Conservation (phyloP, 352 stramenopile genomes). For the Phytophthora sp. region DNA sequence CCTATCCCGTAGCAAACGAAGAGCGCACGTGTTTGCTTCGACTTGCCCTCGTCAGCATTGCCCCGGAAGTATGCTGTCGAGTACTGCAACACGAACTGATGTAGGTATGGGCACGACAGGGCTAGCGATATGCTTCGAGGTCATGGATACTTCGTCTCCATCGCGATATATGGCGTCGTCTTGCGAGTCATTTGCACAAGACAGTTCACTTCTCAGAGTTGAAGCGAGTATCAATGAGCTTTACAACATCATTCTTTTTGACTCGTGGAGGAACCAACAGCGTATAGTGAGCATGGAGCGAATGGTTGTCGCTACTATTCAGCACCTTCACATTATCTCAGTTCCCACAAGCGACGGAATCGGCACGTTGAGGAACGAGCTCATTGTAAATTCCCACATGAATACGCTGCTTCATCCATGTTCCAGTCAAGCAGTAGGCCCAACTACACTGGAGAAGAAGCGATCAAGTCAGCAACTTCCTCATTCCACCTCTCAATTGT, state of each 20-base stretch:
- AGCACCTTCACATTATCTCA: conserved; percentile 49
- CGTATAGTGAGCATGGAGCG: conserved; percentile 44
- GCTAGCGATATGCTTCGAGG: conserved; percentile 42
- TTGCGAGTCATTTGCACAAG: neutral
- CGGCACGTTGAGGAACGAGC: conserved; percentile 25
- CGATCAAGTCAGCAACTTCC: conserved; percentile 28
- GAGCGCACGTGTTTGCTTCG: conserved; percentile 46
- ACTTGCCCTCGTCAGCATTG: conserved; percentile 30
- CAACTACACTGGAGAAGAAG: conserved; percentile 34
- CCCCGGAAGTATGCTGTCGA: conserved; percentile 1
- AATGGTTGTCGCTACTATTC: conserved; percentile 38
- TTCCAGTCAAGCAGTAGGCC: neutral
- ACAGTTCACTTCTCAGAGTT: conserved; percentile 21
- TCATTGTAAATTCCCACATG: conserved; percentile 49
- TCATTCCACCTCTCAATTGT: conserved; percentile 20
- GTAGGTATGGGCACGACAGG: conserved; percentile 2
- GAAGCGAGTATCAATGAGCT: conserved; percentile 43
- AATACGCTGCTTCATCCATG: conserved; percentile 38
- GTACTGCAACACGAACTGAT: neutral
- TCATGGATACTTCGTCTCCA: conserved; percentile 25
- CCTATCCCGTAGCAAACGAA: conserved; percentile 25
- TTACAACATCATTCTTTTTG: conserved; percentile 28
- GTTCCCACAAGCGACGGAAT: conserved; percentile 32
- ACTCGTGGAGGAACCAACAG: conserved; percentile 7
- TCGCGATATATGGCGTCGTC: conserved; percentile 7